Conservation (phyloP, 306 rosid species). For the Ziziphus jujuba region DNA sequence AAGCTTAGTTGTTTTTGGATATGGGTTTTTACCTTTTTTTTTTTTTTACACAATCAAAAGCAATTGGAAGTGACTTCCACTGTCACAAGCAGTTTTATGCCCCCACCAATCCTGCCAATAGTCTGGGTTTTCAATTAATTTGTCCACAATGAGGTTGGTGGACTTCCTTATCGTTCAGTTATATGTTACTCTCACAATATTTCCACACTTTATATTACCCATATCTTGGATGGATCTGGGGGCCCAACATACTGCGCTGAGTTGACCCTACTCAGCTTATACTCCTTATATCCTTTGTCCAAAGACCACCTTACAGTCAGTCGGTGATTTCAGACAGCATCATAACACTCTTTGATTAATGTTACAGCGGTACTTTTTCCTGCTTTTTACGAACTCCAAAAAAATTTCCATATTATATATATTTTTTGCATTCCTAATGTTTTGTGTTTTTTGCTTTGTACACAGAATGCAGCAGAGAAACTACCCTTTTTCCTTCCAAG, state of each 20-base stretch:
- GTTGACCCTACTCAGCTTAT: conserved; percentile 31
- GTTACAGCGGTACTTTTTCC: no score
- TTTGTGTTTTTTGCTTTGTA: not conserved
- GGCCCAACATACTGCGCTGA: conserved; percentile 16
- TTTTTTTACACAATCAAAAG: no score
- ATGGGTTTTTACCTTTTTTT: no score
- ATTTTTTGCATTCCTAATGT: not conserved
- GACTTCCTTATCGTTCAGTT: conserved; percentile 55
- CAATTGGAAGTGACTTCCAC: conserved; percentile 9
- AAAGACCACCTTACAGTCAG: not conserved
- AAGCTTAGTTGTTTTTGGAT: no score
- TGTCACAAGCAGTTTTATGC: conserved; percentile 25
- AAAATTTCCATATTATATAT: no score
- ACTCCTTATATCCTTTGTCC: conserved; percentile 7
- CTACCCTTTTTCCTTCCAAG: conserved; percentile 64
- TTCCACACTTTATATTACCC: conserved; percentile 22
- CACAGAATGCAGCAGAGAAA: conserved; percentile 90
- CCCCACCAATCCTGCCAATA: conserved; percentile 44
- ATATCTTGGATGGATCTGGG: conserved; percentile 34
- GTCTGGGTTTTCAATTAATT: conserved; percentile 31
- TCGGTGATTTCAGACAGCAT: no score
- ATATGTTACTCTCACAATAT: conserved; percentile 29
- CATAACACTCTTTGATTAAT: no score
- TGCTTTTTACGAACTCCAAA: no score
- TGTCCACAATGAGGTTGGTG: conserved; percentile 47